Conservation (phyloP, 192 early-diverging fungal genomes). For the Jimgerdemannia flammicorona region DNA sequence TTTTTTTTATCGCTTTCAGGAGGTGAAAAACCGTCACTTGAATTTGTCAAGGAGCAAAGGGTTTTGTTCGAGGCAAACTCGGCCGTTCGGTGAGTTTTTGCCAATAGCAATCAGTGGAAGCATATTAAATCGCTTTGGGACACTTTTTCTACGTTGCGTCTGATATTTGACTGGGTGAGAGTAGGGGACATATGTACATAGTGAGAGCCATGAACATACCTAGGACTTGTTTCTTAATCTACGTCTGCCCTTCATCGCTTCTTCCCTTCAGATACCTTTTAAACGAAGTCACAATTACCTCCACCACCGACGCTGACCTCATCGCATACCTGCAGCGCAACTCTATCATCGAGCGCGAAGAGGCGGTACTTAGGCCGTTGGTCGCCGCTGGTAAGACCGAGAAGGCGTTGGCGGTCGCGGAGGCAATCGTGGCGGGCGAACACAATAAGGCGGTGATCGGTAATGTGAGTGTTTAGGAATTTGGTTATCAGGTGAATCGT, state of each 20-base stretch:
- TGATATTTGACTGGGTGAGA: too few species aligned
- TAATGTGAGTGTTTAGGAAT: background rate
- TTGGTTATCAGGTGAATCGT: too few species aligned
- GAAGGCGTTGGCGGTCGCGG: background rate
- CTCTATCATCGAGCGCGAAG: background rate
- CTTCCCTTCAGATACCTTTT: background rate
- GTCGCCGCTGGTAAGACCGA: background rate
- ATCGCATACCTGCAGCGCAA: background rate
- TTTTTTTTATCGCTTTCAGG: background rate
- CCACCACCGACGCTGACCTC: background rate
- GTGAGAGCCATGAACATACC: too few species aligned
- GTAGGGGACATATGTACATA: too few species aligned
- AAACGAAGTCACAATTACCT: background rate
- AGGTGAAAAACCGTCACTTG: background rate
- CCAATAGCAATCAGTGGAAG: background rate
- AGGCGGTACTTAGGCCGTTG: background rate
- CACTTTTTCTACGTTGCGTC: too few species aligned
- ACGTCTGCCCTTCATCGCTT: background rate
- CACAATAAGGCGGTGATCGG: background rate
- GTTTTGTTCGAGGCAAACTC: background rate
- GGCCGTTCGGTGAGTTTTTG: background rate
- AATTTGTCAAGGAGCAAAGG: background rate
- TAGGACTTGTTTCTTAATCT: too few species aligned
- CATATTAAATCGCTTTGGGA: too few species aligned
- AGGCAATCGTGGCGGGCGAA: background rate